A percentile compares a stretch with the other conserved stretches of the same genome.
These are phyloP conservation scores for Solanum stenotomum DNA, from an alignment of 257 asterid species.

Conservation along the genomic window DNA sequence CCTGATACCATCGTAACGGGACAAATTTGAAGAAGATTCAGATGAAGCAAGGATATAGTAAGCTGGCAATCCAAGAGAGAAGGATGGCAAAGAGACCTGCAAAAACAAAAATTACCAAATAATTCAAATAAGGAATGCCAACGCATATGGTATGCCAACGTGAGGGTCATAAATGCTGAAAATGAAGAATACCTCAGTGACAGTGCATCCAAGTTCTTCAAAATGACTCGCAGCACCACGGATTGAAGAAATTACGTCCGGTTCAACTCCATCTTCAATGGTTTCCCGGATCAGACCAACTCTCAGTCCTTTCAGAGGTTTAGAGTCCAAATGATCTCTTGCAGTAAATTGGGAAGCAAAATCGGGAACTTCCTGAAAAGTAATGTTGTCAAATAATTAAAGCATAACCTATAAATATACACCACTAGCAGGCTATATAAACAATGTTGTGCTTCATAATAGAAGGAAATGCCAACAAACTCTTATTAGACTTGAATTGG, in stretches of 20 bases:
- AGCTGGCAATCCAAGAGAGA: constrained; percentile 94
- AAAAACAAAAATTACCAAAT: constrained; percentile 5
- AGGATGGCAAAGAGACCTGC: constrained; percentile 88
- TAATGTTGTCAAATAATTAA: constrained; percentile 4
- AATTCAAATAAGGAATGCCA: neutral
- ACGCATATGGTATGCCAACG: neutral
- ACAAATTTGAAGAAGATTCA: constrained; percentile 92
- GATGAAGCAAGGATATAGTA: constrained; percentile 92
- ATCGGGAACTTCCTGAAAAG: constrained; percentile 73
- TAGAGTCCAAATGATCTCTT: constrained; percentile 47
- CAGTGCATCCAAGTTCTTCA: constrained; percentile 75
- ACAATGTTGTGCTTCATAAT: neutral
- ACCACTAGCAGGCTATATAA: neutral
- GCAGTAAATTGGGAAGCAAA: constrained; percentile 50
- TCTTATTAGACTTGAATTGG: neutral
- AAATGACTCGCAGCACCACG: constrained; percentile 71
- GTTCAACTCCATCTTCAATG: constrained; percentile 78
- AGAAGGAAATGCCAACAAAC: neutral
- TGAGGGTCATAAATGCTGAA: neutral
- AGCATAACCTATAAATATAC: neutral
- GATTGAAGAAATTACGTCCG: constrained; percentile 58
- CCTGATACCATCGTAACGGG: constrained; percentile 98
- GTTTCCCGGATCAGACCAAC: constrained; percentile 92
- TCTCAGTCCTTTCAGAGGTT: constrained; percentile 78
- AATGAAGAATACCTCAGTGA: constrained; percentile 50